A percentile compares a stretch with the other conserved stretches of the same genome.
phyloP scores from a whole-genome alignment of 75 land plant genomes.

The Picea glauca region DNA sequence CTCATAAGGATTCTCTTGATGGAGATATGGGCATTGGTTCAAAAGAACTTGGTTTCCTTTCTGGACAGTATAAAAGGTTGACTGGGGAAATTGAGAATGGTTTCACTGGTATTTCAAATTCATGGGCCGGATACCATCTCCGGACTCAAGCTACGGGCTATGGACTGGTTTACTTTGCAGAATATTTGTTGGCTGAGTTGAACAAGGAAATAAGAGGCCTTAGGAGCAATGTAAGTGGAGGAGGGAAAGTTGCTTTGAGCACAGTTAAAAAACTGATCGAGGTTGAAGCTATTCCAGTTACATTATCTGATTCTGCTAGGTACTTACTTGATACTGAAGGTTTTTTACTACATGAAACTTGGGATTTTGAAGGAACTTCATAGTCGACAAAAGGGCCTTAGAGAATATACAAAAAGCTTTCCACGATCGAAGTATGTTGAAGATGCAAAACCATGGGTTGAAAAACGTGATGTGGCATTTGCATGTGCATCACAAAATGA shows the following conservation, averaged over 20 bases:
- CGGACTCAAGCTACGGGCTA: constrained; percentile 45
- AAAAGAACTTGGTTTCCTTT: too few relatives aligned
- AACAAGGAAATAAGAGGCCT: constrained; percentile 44
- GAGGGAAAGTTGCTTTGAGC: constrained; percentile 43
- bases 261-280: constrained; percentile 36
- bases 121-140: constrained; percentile 21
- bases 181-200: constrained; percentile 35
- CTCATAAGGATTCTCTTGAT: too few relatives aligned
- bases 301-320: constrained; percentile 35
- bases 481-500: constrained; percentile 54
- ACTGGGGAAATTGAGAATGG: too few relatives aligned
- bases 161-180: constrained; percentile 47
- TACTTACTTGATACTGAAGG: constrained; percentile 42
- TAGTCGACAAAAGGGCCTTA: constrained; percentile 27
- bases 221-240: constrained; percentile 44
- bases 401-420: constrained; percentile 40
- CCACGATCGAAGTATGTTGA: constrained; percentile 32
- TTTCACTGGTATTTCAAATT: constrained; percentile 12
- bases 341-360: constrained; percentile 28
- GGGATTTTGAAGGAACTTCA: constrained; percentile 25
- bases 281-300: constrained; percentile 38
- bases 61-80: too few relatives aligned
- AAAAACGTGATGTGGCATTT: constrained; percentile 40
- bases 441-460: constrained; percentile 46
- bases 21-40: too few relatives aligned